Evolutionary conservation across 352 stramenopile species (phyloP).

Genomic region (Phytophthora multivora): DNA sequence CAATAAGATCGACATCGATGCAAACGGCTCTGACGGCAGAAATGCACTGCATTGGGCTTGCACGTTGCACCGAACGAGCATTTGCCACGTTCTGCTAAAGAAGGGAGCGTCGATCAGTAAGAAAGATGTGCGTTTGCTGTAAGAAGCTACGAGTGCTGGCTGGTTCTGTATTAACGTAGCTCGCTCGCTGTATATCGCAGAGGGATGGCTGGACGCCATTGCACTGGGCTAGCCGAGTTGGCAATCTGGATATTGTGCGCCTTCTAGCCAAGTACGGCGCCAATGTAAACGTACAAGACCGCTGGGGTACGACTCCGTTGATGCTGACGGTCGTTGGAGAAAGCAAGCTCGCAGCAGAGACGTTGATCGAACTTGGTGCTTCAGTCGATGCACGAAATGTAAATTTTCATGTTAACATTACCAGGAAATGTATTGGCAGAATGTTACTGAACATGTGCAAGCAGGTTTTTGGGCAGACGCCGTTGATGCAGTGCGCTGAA

Average conservation of each 20-base stretch:
- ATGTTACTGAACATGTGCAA: background rate
- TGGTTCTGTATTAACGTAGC: background rate
- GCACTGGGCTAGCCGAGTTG: slow-evolving; percentile 81
- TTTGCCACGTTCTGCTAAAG: slow-evolving; percentile 83
- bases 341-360: slow-evolving; percentile 56
- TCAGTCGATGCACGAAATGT: slow-evolving; percentile 76
- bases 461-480: slow-evolving; percentile 77
- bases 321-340: slow-evolving; percentile 83
- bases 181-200: slow-evolving; percentile 31
- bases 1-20: slow-evolving; percentile 77
- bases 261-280: slow-evolving; percentile 80
- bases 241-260: slow-evolving; percentile 74
- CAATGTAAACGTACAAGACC: slow-evolving; percentile 74
- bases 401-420: background rate
- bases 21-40: slow-evolving; percentile 72
- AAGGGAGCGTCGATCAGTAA: slow-evolving; percentile 77
- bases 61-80: slow-evolving; percentile 73
- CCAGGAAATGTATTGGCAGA: background rate
- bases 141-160: background rate
- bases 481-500: slow-evolving; percentile 74
- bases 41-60: slow-evolving; percentile 85
- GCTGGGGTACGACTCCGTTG: slow-evolving; percentile 76
- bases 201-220: slow-evolving; percentile 77
- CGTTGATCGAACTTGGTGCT: slow-evolving; percentile 75
- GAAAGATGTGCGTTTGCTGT: slow-evolving; percentile 58